Base-by-base conservation (phyloP, 1,284 basidiomycete species). In the Irpex sp. region DNA sequence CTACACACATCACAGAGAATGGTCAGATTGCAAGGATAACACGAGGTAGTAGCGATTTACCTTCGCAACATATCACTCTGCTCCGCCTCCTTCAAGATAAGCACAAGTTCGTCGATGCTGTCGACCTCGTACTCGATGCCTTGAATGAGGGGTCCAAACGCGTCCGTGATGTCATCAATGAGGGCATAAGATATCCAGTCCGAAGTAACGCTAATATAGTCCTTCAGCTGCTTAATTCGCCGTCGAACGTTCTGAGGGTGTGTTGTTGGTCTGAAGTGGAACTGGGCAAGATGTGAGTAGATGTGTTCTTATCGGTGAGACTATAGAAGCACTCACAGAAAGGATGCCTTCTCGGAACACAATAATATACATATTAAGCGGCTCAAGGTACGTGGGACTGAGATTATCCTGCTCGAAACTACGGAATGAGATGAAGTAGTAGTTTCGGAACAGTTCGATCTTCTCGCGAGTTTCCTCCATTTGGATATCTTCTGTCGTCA, bases 161-260 rank as follows among this genome's bases (percentile, higher is more conserved):
- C 96, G 74, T 99, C 97, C 60, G 97, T 99, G 72, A 99, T 99
- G 77, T 99, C 97, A 77, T 99, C 97, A 72, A 99, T 99, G 63
- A 99, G 86, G 16, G 97, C 97, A 70, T 99, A 99, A 12, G 96
- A 98, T 68, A 99, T 99, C 97, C 97, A 99, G 77, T 99, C 97
- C 3, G 95, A 96, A 0, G 97, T 98, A 67, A 99, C 97, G 65
- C 87, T 92, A 76, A 99, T 99, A 78, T 98, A 99, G 80, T 99
- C 97, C 73, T 97, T 98, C 65, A 99, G 89, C 74, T 99, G 97
- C 78, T 98, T 98, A 74, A 99, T 99, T 37, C 97, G 92, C 47
- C 96, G 83, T 10, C 97, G 91, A 39, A 99, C 97, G 73, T 97
- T 98, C 71, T 98, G 95, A 1, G 97, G 96, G 71, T 99, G 97